Percentiles rank a stretch among this genome's conserved stretches.
Conservation (phyloP, 2,329 filamentous ascomycete species). For the Alternaria conjuncta region DNA sequence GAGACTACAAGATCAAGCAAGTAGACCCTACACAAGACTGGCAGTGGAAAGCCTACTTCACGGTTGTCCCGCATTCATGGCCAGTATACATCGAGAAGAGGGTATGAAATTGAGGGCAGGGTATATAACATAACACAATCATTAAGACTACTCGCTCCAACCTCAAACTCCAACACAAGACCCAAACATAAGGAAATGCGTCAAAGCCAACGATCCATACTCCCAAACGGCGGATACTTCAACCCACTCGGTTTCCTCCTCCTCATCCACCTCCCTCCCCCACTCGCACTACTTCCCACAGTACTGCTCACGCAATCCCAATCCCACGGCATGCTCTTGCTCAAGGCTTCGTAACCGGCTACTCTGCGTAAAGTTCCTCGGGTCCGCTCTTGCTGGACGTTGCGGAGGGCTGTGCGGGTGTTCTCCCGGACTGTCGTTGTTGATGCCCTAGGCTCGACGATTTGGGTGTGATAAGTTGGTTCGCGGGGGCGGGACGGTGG, state of each 20-base stretch:
- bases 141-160: not conserved
- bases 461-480: slow-evolving; percentile 40
- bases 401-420: slow-evolving; percentile 34
- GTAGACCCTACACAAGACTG: slow-evolving; percentile 36
- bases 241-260: slow-evolving; percentile 15
- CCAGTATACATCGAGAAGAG: slow-evolving; percentile 1
- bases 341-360: slow-evolving; percentile 41
- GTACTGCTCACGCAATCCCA: slow-evolving; percentile 46
- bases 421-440: slow-evolving; percentile 27
- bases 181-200: not conserved
- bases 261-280: slow-evolving; percentile 10
- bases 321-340: slow-evolving; percentile 39
- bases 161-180: not conserved
- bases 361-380: slow-evolving; percentile 31
- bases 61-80: slow-evolving; percentile 38
- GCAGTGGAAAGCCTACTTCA: slow-evolving; percentile 45
- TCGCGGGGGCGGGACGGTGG: slow-evolving; percentile 17
- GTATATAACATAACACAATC: too few relatives aligned
- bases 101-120: too few relatives aligned
- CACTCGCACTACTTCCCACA: slow-evolving; percentile 19
- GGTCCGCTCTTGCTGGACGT: slow-evolving; percentile 17
- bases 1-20: slow-evolving; percentile 43
- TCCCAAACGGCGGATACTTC: slow-evolving; percentile 38
- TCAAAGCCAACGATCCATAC: slow-evolving; percentile 18
- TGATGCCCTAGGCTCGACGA: slow-evolving; percentile 26